Conservation (phyloP, 306 rosid species). For the Corylus americana region DNA sequence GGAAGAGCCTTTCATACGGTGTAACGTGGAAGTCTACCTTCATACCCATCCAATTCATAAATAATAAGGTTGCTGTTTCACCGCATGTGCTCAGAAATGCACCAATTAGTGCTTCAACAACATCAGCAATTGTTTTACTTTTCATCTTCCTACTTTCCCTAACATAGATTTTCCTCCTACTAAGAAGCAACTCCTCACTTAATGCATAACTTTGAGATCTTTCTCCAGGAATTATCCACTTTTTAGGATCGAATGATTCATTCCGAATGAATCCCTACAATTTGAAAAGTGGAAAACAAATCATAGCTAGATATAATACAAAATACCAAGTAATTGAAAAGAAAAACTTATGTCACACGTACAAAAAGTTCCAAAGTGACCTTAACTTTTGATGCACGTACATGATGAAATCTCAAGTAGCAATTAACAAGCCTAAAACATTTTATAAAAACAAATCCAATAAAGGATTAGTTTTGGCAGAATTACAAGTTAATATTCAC, state of each 20-base stretch:
- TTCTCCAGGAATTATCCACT: conserved; percentile 71
- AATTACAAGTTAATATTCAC: not conserved
- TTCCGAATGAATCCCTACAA: conserved; percentile 77
- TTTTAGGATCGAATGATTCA: conserved; percentile 62
- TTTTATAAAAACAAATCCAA: not conserved
- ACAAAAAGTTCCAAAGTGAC: not conserved
- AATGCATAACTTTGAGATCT: conserved; percentile 27
- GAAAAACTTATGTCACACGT: not conserved
- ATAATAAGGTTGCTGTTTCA: conserved; percentile 59
- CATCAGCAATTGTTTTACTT: conserved; percentile 69
- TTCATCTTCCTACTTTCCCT: conserved; percentile 48
- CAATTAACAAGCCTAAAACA: not conserved
- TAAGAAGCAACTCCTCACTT: conserved; percentile 34
- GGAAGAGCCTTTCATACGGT: conserved; percentile 46
- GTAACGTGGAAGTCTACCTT: conserved; percentile 46
- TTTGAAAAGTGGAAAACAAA: conserved; percentile 11
- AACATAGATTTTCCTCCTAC: conserved; percentile 34
- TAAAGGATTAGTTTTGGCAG: not conserved
- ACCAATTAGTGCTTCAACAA: conserved; percentile 92
- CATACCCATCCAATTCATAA: conserved; percentile 76
- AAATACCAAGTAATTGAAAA: not conserved
- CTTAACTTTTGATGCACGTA: not conserved
- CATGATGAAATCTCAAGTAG: not conserved
- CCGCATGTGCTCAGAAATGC: conserved; percentile 76
- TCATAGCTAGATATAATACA: not conserved